Percentiles rank a stretch among this genome's conserved stretches.
Evolutionary conservation across 2,329 filamentous ascomycete genomes (phyloP).

Genomic region (Phialophora macrospora): DNA sequence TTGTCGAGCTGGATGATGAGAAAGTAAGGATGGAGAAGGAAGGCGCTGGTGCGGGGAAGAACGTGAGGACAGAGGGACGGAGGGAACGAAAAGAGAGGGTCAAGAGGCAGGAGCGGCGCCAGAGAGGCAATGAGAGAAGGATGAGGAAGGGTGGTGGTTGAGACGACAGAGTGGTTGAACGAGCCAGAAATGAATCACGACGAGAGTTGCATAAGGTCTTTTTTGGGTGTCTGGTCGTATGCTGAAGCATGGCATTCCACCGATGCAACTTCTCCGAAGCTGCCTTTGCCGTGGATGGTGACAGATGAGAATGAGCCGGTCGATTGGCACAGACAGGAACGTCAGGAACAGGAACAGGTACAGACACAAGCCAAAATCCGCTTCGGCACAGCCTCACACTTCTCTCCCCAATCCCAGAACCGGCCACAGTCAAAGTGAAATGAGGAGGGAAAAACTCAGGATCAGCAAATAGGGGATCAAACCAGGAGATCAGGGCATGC

Average conservation of each 20-base stretch:
- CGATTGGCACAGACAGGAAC: not conserved
- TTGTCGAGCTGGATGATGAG: conserved; percentile 87
- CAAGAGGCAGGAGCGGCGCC: conserved; percentile 65
- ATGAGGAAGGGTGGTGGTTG: conserved; percentile 49
- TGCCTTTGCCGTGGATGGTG: not conserved
- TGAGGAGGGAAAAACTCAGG: not conserved
- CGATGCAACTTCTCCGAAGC: not conserved
- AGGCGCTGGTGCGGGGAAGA: conserved; percentile 56
- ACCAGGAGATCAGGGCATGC: not conserved
- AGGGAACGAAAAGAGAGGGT: conserved; percentile 72
- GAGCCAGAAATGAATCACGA: not conserved
- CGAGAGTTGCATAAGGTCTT: not conserved
- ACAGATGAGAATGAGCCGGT: not conserved
- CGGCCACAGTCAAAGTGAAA: not conserved
- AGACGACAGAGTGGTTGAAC: not conserved
- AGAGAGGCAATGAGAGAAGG: conserved; percentile 63
- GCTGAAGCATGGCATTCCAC: not conserved
- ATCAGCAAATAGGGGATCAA: not conserved
- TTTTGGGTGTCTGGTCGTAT: not conserved
- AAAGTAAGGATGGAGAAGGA: conserved; percentile 69
- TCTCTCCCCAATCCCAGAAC: not conserved
- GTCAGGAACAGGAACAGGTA: not conserved
- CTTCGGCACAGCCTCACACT: not conserved
- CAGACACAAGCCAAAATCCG: not conserved
- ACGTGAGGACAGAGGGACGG: conserved; percentile 67